Base-by-base conservation (phyloP, 768 basidiomycete species). In the Artomyces pyxidatus region DNA sequence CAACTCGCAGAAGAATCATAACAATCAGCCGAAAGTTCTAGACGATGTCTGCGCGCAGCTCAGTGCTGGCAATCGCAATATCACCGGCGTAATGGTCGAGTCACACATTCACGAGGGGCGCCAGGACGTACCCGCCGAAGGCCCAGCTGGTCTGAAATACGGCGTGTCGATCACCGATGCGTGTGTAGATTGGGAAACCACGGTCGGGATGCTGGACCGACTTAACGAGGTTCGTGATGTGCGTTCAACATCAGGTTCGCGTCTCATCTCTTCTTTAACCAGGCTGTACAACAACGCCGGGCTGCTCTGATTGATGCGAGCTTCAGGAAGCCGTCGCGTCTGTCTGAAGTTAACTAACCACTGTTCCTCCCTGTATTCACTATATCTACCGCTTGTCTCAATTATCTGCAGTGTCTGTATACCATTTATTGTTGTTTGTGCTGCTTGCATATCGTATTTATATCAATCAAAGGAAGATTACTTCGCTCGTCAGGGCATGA, bases 31-130 rank as follows among this genome's bases (percentile, higher is more conserved):
- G 16, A 80, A 81, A 57, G 89, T 91, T 37, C 61, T 89, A 49
- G 75, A 79, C 55, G 67, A 77, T 64, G 77, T 91, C 59, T 82
- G 81, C 65, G 68, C 65, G 3, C 95, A 98, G 67, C 77, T 98
- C 47, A 67, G 64, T 6, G 75, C 76, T 6, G 90, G 90, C 23
- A 70, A 80, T 53, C 72, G 65, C 50, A 72, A 75, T 58, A 85
- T 99, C 66, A 89, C 89, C 4, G 95, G 95, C 40, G 91, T 97
- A 49, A 98, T 99, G 95, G 79, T 99, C 63, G 95, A 99, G 70
- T 88, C 85, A 11, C 87, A 97, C 65, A 83, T 99, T 67, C 85
- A 88, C 61, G 85, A 83, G 43, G 95, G 95, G 17, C 73, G 83
- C 51, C 95, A 99, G 70, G 87, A 92, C 57, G 87, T 95, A 12